A percentile compares a stretch with the other conserved stretches of the same genome.
Evolutionary conservation across 2,329 filamentous ascomycete species (phyloP).

Genomic region (Colletotrichum chlorophyti): DNA sequence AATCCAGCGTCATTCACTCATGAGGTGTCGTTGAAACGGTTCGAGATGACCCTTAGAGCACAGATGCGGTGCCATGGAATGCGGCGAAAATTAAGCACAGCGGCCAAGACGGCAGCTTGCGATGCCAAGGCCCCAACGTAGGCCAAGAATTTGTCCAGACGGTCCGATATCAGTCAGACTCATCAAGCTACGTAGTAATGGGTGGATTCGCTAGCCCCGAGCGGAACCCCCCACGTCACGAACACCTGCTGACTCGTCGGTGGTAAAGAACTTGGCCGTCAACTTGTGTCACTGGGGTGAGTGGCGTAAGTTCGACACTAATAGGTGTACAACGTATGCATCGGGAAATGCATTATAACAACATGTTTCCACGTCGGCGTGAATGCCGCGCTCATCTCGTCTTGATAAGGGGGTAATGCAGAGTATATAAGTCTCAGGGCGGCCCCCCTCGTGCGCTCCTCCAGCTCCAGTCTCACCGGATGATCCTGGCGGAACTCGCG

Average conservation of each 20-base stretch:
- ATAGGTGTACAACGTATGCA: too few relatives aligned
- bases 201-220: conserved; percentile 3
- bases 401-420: background rate
- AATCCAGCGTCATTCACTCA: too few relatives aligned
- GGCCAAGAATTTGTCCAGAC: conserved; percentile 13
- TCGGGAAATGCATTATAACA: background rate
- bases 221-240: conserved; percentile 21
- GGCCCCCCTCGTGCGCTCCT: background rate
- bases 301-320: background rate
- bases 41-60: background rate
- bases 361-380: too few relatives aligned
- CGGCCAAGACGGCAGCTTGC: conserved; percentile 24
- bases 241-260: conserved; percentile 24
- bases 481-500: background rate
- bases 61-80: conserved; percentile 17
- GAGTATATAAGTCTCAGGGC: background rate
- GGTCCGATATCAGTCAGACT: background rate
- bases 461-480: background rate
- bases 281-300: conserved; percentile 6
- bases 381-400: background rate
- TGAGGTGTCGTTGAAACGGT: conserved; percentile 9
- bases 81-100: conserved; percentile 27
- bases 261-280: too few relatives aligned
- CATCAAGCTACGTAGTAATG: too few relatives aligned
- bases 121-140: conserved; percentile 20